Percentiles rank a stretch among this genome's conserved stretches.
phyloP scores from a whole-genome alignment of 2,329 filamentous ascomycete species.

The Cadophora malorum region DNA sequence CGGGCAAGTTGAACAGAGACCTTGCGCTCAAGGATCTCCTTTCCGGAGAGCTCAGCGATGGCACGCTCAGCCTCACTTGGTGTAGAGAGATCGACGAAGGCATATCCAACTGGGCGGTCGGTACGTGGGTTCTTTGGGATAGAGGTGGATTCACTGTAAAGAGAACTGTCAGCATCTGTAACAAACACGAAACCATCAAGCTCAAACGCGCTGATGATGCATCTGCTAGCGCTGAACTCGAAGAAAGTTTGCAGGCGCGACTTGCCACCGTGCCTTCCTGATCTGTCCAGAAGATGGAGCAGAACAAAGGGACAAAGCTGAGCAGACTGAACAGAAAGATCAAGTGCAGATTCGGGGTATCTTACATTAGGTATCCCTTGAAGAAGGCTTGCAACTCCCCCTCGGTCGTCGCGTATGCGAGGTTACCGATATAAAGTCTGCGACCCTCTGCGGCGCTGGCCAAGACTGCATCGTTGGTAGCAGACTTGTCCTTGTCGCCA shows the following conservation, averaged over 20 bases:
- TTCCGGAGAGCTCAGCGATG: slow-evolving; percentile 93
- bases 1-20: slow-evolving; percentile 98
- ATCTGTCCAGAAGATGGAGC: neutral
- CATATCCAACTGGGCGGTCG: slow-evolving; percentile 97
- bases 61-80: slow-evolving; percentile 94
- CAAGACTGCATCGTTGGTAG: slow-evolving; percentile 84
- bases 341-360: slow-evolving; percentile 43
- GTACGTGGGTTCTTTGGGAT: slow-evolving; percentile 99
- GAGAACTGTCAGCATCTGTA: slow-evolving; percentile 47
- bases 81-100: slow-evolving; percentile 97
- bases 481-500: slow-evolving; percentile 39
- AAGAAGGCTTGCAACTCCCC: slow-evolving; percentile 99
- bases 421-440: slow-evolving; percentile 99
- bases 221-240: slow-evolving; percentile 10
- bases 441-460: slow-evolving; percentile 98
- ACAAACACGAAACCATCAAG: slow-evolving; percentile 2
- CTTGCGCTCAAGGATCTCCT: slow-evolving; percentile 98
- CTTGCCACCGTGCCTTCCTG: slow-evolving; percentile 21
- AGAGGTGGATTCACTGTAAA: slow-evolving; percentile 88
- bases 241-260: slow-evolving; percentile 8
- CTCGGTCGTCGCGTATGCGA: slow-evolving; percentile 99
- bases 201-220: neutral
- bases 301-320: slow-evolving; percentile 5
- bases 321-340: neutral
- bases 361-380: slow-evolving; percentile 99